Base-by-base conservation (phyloP, 768 basidiomycete species). In the Gyrodon lividus region DNA sequence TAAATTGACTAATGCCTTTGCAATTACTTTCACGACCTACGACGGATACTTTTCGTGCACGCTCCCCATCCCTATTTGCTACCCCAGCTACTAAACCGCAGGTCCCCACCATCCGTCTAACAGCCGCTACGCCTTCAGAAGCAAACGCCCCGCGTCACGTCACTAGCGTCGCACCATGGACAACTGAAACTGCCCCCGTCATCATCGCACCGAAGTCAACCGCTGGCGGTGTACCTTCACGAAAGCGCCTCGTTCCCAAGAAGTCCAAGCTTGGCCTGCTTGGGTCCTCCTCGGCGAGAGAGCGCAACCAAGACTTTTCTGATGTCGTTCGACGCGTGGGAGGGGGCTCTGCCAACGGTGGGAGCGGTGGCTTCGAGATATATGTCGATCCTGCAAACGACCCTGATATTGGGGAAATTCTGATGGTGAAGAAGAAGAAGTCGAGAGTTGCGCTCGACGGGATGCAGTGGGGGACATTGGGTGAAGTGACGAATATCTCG, bases 361-460 rank as follows among this genome's bases (percentile, higher is more conserved):
- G 71, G 2, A 67, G 69, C n/a, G 71, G 78, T 5, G 81, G 81
- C 1, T 84, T 87, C 59, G 87, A 90, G 57, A 87, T 90, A 41
- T 77, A 74, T 51, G 84, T 89, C 8, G 88, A 89, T 55, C 81
- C 83, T 1, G 69, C 76, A 0, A 71, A 77, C 20, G 85, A 87
- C 58, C 79, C 82, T 0, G 86, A 87, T 19, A 72, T 84, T 31
- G 84, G 79, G 6, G 86, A 89, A 56, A 80, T 89, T 17, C 63
- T 87, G 19, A 75, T 90, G 64, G 82, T 90, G 33, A 87, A 85
- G 77, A 89, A 87, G 78, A 83, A 83, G 73, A 88, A 86, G 58
- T 81, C 80, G 1, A 70, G 89, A 1, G 74, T 74, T 0, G 83
- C 69, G 2, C 63, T 91, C 52, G 78, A 86, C 58, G 81, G 78